phyloP scores from a whole-genome alignment of 2,329 filamentous ascomycete genomes.

The Lasiodiplodia theobromae region DNA sequence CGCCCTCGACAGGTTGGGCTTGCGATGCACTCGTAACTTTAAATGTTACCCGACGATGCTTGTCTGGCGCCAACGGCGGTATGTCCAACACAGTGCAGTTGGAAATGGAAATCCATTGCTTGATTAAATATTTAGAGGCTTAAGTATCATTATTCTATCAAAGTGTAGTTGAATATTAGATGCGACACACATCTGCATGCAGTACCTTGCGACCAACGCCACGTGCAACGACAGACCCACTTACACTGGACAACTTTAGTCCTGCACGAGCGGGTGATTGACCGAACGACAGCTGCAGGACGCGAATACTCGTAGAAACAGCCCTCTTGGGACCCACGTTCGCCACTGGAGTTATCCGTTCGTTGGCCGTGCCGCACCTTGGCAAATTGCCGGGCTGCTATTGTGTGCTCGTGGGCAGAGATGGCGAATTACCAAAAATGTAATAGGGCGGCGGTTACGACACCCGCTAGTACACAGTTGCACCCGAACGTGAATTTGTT shows the following conservation, averaged over 20 bases:
- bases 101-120: not conserved
- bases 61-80: not conserved
- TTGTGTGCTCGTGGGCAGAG: conserved; percentile 13
- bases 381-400: conserved; percentile 5
- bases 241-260: not conserved
- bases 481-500: not conserved
- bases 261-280: conserved; percentile 4
- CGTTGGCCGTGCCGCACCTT: not conserved
- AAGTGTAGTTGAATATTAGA: not conserved
- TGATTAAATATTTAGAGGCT: not conserved
- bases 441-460: conserved; percentile 1
- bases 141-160: not conserved
- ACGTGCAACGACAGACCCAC: not conserved
- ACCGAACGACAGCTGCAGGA: not conserved
- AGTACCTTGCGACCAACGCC: not conserved
- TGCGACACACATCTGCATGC: not conserved
- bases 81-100: not conserved
- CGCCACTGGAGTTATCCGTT: not conserved
- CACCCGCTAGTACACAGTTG: not conserved
- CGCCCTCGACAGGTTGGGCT: not conserved
- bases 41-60: not conserved
- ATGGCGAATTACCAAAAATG: conserved; percentile 25
- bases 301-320: not conserved
- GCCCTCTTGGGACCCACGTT: not conserved
- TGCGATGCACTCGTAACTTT: not conserved